phyloP scores from a whole-genome alignment of 2,329 filamentous ascomycete genomes.

The Incumbomyces delicatus region DNA sequence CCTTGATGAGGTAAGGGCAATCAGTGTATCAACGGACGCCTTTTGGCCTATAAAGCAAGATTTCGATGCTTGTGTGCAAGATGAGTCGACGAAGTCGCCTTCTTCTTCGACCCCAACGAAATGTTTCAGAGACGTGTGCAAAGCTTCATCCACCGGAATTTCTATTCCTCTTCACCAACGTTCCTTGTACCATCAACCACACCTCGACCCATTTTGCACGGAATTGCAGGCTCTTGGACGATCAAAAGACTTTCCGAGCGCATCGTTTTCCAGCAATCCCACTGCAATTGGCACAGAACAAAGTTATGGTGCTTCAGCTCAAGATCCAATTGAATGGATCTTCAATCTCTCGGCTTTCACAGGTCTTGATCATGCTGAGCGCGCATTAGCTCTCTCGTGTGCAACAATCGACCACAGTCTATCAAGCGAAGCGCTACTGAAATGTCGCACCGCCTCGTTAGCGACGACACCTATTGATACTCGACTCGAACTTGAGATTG shows the following conservation, averaged over 20 bases:
- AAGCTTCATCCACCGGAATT: constrained; percentile 46
- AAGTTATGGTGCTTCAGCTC: constrained; percentile 20
- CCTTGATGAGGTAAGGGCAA: constrained; percentile 28
- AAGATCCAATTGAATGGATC: constrained; percentile 60
- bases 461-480: constrained; percentile 20
- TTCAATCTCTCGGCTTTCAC: constrained; percentile 52
- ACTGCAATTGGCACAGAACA: constrained; percentile 16
- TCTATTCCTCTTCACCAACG: constrained; percentile 65
- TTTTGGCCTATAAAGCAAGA: constrained; percentile 79
- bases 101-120: not conserved
- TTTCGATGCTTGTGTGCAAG: constrained; percentile 50
- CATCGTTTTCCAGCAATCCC: constrained; percentile 14
- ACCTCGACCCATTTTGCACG: constrained; percentile 52
- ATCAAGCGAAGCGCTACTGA: constrained; percentile 32
- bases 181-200: constrained; percentile 51
- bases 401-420: constrained; percentile 21
- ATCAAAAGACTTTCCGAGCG: constrained; percentile 34
- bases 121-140: constrained; percentile 52
- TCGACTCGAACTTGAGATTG: constrained; percentile 25
- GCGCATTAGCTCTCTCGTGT: constrained; percentile 48
- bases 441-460: constrained; percentile 42
- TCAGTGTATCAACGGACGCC: constrained; percentile 38
- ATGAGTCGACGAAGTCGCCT: constrained; percentile 21
- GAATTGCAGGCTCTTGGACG: constrained; percentile 66
- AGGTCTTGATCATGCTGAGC: constrained; percentile 55